Base-by-base conservation (phyloP, 306 rosid species). In the Vachellia collinsii region DNA sequence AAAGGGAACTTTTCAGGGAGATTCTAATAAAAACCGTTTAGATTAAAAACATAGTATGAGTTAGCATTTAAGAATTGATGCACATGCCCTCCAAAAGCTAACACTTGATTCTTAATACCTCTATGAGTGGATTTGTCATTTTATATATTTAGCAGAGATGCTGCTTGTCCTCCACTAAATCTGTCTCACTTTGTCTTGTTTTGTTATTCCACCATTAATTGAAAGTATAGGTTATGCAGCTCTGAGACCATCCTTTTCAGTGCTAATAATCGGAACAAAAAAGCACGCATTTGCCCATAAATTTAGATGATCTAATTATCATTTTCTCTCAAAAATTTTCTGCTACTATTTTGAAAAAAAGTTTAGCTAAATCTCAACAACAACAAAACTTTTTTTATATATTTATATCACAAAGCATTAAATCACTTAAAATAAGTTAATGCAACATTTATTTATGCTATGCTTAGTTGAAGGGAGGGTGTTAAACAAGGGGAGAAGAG, bases 111-210 rank as follows among this genome's bases (percentile, higher is more conserved):
- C 66, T 74, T 37, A 17, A 58, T 19, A n/a, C 2, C 7, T 19
- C 25, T 69, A 41, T 11, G 20, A 37, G 50, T n/a, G 16, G 20
- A 37, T 41, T 20, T n/a, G 10, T 51, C 7, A 7, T 67, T 34
- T 7, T 17, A 73, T 73, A 53, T 14, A 42, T 48, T 13, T 53
- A 53, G 67, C 34, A 51, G 11, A 54, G 77, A 74, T 54, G 77
- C 77, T 39, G 12, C 46, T 8, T 53, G 64, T 10, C 77, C 44
- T 74, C 50, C 66, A 37, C 43, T 8, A 20, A 5, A 20, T 54
- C 3, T 11, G n/a, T 19, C 19, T 44, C 25, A 38, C 29, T 74
- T 51, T 53, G 19, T 34, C 16, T 16, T 23, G 43, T 48, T 34
- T 36, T 72, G 25, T 17, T 72, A 17, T 48, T 72, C 63, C 7